Evolutionary conservation across 129 eudicot genomes (phyloP).

Genomic region (Helichrysum umbraculigerum): DNA sequence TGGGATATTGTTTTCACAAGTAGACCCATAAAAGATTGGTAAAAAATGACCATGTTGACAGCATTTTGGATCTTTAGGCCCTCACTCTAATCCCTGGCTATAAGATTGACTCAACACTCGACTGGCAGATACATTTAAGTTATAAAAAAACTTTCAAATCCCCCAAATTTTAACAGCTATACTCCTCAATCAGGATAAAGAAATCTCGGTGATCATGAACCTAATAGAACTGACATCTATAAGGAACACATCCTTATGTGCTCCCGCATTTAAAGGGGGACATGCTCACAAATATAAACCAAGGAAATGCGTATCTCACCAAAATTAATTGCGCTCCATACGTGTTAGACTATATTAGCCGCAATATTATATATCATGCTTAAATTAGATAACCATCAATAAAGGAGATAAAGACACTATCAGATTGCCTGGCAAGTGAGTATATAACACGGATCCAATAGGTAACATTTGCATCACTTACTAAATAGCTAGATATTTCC

Average conservation of each 20-base stretch:
- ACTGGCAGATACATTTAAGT: not conserved
- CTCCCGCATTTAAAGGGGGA: not conserved
- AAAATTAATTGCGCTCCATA: not conserved
- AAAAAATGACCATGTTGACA: too few relatives aligned
- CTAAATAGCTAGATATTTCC: constrained; percentile 17
- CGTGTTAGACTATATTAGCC: too few relatives aligned
- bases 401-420: too few relatives aligned
- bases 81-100: not conserved
- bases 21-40: too few relatives aligned
- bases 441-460: too few relatives aligned
- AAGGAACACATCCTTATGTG: not conserved
- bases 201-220: too few relatives aligned
- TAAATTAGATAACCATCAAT: too few relatives aligned
- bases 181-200: constrained; percentile 3
- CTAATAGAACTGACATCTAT: constrained; percentile 6
- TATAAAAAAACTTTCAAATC: not conserved
- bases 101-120: not conserved
- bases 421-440: too few relatives aligned
- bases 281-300: too few relatives aligned
- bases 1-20: too few relatives aligned
- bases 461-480: constrained; percentile 13
- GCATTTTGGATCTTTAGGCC: constrained; percentile 12
- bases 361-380: too few relatives aligned
- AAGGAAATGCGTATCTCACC: not conserved
- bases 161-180: not conserved